phyloP scores from a whole-genome alignment of 2,329 filamentous ascomycete species.

The Trichoderma sp. region DNA sequence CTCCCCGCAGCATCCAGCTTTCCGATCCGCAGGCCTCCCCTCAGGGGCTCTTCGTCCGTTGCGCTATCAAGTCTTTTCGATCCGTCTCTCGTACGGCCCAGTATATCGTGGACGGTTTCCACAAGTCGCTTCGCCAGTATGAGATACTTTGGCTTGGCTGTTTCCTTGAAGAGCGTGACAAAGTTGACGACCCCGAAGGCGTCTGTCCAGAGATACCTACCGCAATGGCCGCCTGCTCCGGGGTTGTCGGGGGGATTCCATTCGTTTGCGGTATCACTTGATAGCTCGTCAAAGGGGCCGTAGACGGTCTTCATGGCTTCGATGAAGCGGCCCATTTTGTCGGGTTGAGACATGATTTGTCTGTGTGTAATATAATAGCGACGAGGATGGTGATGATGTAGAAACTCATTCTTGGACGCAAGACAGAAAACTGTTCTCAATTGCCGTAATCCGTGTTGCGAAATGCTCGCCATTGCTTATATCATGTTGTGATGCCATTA shows the following conservation, averaged over 20 bases:
- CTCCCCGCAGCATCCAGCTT: conserved; percentile 47
- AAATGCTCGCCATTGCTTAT: not conserved
- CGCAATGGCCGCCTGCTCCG: conserved; percentile 51
- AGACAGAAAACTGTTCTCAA: not conserved
- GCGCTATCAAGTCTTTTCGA: conserved; percentile 46
- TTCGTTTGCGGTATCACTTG: conserved; percentile 22
- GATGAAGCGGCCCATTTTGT: conserved; percentile 29
- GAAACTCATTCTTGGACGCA: no score
- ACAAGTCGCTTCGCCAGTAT: conserved; percentile 47
- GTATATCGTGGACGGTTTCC: conserved; percentile 48
- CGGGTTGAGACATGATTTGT: not conserved
- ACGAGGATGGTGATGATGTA: not conserved
- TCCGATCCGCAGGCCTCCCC: conserved; percentile 56
- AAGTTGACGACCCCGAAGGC: conserved; percentile 59
- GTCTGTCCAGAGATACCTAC: conserved; percentile 60
- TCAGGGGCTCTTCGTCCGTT: conserved; percentile 48
- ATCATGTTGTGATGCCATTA: conserved; percentile 5
- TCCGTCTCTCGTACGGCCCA: conserved; percentile 52
- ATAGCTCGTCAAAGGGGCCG: conserved; percentile 30
- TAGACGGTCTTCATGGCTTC: conserved; percentile 39
- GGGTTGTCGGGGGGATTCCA: conserved; percentile 48
- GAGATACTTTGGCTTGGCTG: conserved; percentile 40
- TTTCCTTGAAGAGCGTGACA: conserved; percentile 49
- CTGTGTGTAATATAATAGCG: not conserved
- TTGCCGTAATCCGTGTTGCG: not conserved